Evolutionary conservation across 177 flowering plant species (phyloP).

Genomic region (Tripterygium wilfordii): DNA sequence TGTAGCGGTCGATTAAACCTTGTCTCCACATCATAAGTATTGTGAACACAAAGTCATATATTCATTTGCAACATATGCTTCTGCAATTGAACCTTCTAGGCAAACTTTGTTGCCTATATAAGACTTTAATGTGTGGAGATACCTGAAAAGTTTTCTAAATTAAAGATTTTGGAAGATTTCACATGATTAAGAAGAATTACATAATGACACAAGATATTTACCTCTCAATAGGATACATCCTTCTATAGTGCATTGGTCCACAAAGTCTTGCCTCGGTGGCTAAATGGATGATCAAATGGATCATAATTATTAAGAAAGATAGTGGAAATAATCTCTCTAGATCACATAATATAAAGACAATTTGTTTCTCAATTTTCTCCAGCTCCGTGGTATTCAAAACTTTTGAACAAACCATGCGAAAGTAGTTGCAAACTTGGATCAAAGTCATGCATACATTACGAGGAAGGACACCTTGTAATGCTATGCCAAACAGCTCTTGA

Average conservation of each 20-base stretch:
- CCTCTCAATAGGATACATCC: conserved; percentile 12
- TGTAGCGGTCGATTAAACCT: too few relatives aligned
- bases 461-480: not conserved
- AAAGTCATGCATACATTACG: not conserved
- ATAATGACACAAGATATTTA: too few relatives aligned
- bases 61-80: too few relatives aligned
- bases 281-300: too few relatives aligned
- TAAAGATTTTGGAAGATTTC: too few relatives aligned
- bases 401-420: conserved; percentile 10
- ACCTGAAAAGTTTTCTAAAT: too few relatives aligned
- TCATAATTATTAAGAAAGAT: conserved; percentile 2
- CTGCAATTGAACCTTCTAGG: too few relatives aligned
- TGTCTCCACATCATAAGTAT: too few relatives aligned
- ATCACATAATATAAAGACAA: not conserved
- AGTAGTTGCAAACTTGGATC: conserved; percentile 6
- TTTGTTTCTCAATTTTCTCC: not conserved
- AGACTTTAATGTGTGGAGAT: too few relatives aligned
- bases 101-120: too few relatives aligned
- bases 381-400: not conserved
- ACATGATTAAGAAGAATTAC: too few relatives aligned
- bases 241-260: conserved; percentile 2
- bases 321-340: conserved; percentile 6
- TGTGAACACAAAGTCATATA: too few relatives aligned
- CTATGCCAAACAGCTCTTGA: conserved; percentile 12
- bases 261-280: conserved; percentile 1